Evolutionary conservation across 768 basidiomycete genomes (phyloP).

Genomic region (Leccinum broughii): DNA sequence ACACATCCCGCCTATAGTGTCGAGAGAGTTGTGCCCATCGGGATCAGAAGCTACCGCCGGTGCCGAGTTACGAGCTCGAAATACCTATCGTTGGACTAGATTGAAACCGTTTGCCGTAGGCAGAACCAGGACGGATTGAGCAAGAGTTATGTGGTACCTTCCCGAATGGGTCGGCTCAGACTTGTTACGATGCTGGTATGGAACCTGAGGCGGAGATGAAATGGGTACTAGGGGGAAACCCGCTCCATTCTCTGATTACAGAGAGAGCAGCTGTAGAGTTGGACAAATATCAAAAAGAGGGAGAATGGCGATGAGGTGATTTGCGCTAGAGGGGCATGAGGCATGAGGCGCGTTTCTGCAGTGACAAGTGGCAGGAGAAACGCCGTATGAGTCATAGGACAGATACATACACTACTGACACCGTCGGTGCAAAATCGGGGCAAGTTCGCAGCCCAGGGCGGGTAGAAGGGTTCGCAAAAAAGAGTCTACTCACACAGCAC

Average conservation of each 20-base stretch:
- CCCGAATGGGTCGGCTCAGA: constrained; percentile 19
- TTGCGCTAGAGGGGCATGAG: constrained; percentile 20
- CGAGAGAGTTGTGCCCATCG: constrained; percentile 1
- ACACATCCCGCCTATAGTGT: not conserved
- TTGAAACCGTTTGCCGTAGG: constrained; percentile 21
- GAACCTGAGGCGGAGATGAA: constrained; percentile 35
- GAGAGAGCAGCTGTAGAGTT: constrained; percentile 5
- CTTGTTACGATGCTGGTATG: not conserved
- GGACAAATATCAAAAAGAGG: constrained; percentile 17
- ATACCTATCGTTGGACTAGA: constrained; percentile 7
- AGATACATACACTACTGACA: constrained; percentile 8
- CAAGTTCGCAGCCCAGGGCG: constrained; percentile 6
- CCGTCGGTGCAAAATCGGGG: constrained; percentile 19
- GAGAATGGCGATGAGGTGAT: constrained; percentile 22
- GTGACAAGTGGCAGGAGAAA: constrained; percentile 9
- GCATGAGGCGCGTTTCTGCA: constrained; percentile 7
- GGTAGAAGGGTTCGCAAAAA: constrained; percentile 10
- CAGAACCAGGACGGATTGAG: constrained; percentile 28
- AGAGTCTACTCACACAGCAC: constrained; percentile 1
- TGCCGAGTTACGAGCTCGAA: constrained; percentile 14
- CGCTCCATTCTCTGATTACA: constrained; percentile 24
- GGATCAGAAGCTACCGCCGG: constrained; percentile 21
- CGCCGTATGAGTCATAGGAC: constrained; percentile 17
- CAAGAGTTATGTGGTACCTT: constrained; percentile 11
- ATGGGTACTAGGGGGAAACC: constrained; percentile 4